Evolutionary conservation across 108 stramenopile genomes (phyloP).

Genomic region (Licmophora abbreviata): DNA sequence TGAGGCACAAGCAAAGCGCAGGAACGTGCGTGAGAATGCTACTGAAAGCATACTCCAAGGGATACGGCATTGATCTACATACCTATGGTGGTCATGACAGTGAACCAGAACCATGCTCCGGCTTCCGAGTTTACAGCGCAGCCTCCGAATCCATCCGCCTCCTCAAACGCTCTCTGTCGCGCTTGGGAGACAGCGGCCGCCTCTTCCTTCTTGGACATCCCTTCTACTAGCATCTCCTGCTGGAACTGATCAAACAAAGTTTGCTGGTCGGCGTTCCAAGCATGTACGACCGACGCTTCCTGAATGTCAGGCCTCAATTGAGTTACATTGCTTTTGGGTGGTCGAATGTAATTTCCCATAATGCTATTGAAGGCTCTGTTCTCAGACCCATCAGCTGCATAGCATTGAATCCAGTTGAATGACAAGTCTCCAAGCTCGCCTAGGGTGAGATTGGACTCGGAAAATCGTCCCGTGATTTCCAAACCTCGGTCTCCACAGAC

Average conservation of each 20-base stretch:
- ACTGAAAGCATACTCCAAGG: too few relatives aligned
- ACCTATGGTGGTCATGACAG: slow-evolving; percentile 13
- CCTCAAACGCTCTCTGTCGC: background rate
- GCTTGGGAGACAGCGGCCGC: slow-evolving; percentile 1
- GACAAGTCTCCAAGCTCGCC: background rate
- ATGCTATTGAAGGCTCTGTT: too few relatives aligned
- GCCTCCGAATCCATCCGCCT: slow-evolving; percentile 6
- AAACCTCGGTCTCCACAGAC: background rate
- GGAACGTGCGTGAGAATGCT: too few relatives aligned
- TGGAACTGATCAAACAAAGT: slow-evolving; percentile 4
- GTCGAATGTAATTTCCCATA: background rate
- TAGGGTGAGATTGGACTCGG: background rate
- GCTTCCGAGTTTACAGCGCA: slow-evolving; percentile 7
- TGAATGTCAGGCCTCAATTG: slow-evolving; percentile 1
- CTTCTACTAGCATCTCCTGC: background rate
- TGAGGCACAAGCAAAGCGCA: too few relatives aligned
- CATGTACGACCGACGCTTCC: background rate
- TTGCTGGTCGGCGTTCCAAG: slow-evolving; percentile 3
- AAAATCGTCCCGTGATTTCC: background rate
- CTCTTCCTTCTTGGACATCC: background rate
- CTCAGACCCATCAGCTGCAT: too few relatives aligned
- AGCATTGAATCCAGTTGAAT: background rate
- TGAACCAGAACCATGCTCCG: slow-evolving; percentile 17
- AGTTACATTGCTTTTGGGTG: too few relatives aligned
- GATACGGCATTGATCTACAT: too few relatives aligned